Base-by-base conservation (phyloP, 164 flowering plant genomes). In the Cinnamomum micranthum region DNA sequence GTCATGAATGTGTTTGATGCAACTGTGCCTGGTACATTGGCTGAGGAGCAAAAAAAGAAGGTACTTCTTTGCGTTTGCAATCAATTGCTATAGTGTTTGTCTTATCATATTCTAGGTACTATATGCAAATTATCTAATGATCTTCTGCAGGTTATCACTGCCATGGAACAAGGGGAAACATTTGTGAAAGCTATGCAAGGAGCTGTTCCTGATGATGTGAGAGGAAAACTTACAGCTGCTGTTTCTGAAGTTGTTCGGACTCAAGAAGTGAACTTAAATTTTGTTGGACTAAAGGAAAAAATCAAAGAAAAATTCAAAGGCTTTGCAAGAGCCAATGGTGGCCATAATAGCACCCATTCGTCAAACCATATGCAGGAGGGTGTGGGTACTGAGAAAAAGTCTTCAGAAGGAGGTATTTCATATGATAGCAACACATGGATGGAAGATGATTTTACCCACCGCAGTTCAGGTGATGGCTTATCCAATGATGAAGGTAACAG, bases 151-250 rank as follows among this genome's bases (percentile, higher is more conserved):
- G 97, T 93, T 70, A 86, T 92, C 73, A 77, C 78, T 79, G 98
- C 98, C 68, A 88, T 95, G 73, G 89, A 77, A 78, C 91, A 85
- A 83, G 99, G 99, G 77, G 94, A 92, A 82, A 87, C 99, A 20
- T 63, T 95, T n/a, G 62, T 92, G 81, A 90, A 85, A 71, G 98
- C 99, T 82, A 84, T 95, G 81, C 86, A 95, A 82, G 97, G 86
- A 87, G 99, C 97, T 77, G 97, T 95, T 62, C 99, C 99, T 35
- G 98, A 91, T 73, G 97, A 95, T 82, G 98, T 90, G 77, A 88
- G 97, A 65, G 99, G 82, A 79, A 93, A 92, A 79, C 91, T 95
- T 60, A 88, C 96, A 69, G 74, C 84, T 73, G 80, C 98, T 80
- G 95, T 91, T 73, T 85, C 96, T 80, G 92, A 79, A 71, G 87